Percentiles rank a stretch among this genome's conserved stretches.
Conservation (phyloP, 2,329 filamentous ascomycete species). For the Aspergillus sp. region DNA sequence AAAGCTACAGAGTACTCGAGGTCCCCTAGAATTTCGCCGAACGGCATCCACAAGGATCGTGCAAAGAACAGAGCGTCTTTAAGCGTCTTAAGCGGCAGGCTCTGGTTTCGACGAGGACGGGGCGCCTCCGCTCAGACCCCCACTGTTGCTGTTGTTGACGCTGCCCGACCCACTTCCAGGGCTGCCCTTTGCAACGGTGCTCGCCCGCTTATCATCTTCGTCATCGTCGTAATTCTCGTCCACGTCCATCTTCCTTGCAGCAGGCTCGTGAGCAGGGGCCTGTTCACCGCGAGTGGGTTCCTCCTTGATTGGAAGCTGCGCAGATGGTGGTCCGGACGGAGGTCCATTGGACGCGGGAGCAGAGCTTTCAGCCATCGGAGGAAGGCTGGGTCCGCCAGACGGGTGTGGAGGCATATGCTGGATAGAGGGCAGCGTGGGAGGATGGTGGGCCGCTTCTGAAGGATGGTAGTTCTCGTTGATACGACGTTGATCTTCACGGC, state of each 20-base stretch:
- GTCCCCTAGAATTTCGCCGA: neutral
- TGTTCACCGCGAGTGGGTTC: conserved; percentile 53
- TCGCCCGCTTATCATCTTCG: conserved; percentile 69
- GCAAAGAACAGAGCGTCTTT: too few species aligned
- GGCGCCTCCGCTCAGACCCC: conserved; percentile 25
- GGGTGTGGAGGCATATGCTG: conserved; percentile 46
- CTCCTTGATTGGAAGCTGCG: conserved; percentile 58
- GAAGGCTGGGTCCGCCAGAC: conserved; percentile 55
- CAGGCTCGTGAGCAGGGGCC: conserved; percentile 68
- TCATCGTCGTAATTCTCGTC: conserved; percentile 98
- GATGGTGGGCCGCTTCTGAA: conserved; percentile 88
- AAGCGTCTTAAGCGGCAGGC: conserved; percentile 23
- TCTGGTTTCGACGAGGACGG: conserved; percentile 34
- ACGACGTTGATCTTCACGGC: conserved; percentile 68
- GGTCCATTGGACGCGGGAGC: conserved; percentile 43
- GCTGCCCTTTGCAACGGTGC: conserved; percentile 33
- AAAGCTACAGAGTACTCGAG: too few species aligned
- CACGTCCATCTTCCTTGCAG: conserved; percentile 92
- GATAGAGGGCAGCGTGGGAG: conserved; percentile 58
- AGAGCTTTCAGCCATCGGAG: conserved; percentile 53
- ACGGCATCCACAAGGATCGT: neutral
- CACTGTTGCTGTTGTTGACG: conserved; percentile 26
- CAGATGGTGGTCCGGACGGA: conserved; percentile 33
- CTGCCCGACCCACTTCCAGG: conserved; percentile 32
- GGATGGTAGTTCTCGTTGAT: conserved; percentile 81